Percentiles rank a stretch among this genome's conserved stretches.
phyloP scores from a whole-genome alignment of 129 eudicot species.

The Deinandra increscens region DNA sequence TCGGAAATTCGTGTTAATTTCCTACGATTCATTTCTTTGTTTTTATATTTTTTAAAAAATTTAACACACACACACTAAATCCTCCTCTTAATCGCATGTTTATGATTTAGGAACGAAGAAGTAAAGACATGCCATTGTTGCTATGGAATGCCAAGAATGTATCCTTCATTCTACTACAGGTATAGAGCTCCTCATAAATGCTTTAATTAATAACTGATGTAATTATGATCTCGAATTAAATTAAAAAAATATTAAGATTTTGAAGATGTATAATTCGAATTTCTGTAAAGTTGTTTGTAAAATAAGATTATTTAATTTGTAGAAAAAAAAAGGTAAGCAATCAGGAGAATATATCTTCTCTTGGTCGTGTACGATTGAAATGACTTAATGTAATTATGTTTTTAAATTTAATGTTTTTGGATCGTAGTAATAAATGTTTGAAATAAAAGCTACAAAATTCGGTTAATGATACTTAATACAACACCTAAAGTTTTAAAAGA shows the following conservation, averaged over 20 bases:
- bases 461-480: neutral
- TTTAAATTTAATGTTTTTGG: constrained; percentile 5
- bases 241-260: neutral
- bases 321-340: neutral
- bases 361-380: too few species aligned
- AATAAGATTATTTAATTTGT: neutral
- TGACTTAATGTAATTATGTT: neutral
- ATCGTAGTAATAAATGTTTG: neutral
- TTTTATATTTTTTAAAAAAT: too few species aligned
- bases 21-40: too few species aligned
- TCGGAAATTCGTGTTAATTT: too few species aligned
- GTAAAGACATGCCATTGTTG: constrained; percentile 33
- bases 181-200: neutral
- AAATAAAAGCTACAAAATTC: neutral
- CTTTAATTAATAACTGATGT: neutral
- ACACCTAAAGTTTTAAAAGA: too few species aligned
- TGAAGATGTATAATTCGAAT: neutral
- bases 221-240: neutral
- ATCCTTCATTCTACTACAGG: constrained; percentile 3
- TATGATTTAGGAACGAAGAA: constrained; percentile 29
- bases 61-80: too few species aligned
- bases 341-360: neutral
- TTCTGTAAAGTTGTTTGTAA: neutral
- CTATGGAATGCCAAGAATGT: constrained; percentile 6
- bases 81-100: neutral